Conservation (phyloP, 73 alveolate species). For the Breviolum minutum region DNA sequence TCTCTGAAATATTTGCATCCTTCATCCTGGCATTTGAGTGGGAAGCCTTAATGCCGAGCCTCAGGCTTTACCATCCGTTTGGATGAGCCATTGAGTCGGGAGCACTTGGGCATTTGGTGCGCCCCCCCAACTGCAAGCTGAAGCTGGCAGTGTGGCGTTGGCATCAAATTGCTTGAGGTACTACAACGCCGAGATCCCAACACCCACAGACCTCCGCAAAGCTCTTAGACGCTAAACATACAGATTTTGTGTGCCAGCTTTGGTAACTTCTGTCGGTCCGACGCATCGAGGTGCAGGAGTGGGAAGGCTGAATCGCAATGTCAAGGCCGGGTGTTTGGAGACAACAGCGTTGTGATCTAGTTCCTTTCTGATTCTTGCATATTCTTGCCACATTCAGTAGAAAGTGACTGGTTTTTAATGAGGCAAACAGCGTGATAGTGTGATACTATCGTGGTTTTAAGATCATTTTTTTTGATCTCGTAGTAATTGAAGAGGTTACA, state of each 20-base stretch:
- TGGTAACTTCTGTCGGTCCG: not conserved
- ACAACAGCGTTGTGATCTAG: not conserved
- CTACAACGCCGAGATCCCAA: constrained; percentile 73
- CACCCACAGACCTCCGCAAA: constrained; percentile 62
- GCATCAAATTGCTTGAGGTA: not conserved
- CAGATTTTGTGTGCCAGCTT: not conserved
- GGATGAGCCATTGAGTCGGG: constrained; percentile 54
- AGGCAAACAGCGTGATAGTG: no score
- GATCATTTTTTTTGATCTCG: not conserved
- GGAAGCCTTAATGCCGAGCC: not conserved
- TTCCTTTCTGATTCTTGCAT: no score
- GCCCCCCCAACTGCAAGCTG: not conserved
- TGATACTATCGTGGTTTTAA: no score
- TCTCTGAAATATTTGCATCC: no score
- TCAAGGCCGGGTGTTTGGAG: constrained; percentile 16
- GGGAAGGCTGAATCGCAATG: constrained; percentile 69
- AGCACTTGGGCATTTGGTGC: constrained; percentile 92
- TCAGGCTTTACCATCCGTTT: constrained; percentile 49
- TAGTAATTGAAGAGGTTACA: no score
- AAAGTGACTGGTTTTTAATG: no score
- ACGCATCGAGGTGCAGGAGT: constrained; percentile 55
- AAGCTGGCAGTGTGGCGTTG: not conserved
- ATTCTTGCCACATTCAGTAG: no score
- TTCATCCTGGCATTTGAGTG: no score
- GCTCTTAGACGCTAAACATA: not conserved